Conservation (phyloP, 495 filamentous ascomycete genomes). For the Hypoxylon intermedium region DNA sequence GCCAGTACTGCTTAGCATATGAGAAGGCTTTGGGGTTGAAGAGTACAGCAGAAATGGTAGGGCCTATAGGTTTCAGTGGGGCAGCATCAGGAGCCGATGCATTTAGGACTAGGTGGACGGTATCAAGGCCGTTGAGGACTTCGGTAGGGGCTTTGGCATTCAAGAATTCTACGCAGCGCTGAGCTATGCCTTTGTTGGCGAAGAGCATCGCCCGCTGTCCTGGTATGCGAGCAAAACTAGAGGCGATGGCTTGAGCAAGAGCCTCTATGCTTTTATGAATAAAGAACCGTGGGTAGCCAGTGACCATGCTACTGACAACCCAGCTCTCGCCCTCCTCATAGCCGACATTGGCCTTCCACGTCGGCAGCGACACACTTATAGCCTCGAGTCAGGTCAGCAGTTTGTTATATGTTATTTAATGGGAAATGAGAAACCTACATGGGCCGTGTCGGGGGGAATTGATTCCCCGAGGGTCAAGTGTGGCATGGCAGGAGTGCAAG, state of each 20-base stretch:
- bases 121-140: conserved; percentile 59
- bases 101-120: conserved; percentile 70
- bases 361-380: conserved; percentile 93
- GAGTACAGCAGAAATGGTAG: conserved; percentile 71
- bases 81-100: too few relatives aligned
- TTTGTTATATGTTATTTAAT: conserved; percentile 8
- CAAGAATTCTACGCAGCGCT: conserved; percentile 76
- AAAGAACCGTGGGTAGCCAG: conserved; percentile 97
- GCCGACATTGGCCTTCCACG: conserved; percentile 87
- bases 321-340: conserved; percentile 93
- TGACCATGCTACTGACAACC: conserved; percentile 84
- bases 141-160: conserved; percentile 57
- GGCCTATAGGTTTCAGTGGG: conserved; percentile 55
- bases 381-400: conserved; percentile 71
- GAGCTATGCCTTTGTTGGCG: conserved; percentile 70
- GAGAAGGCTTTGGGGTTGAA: conserved; percentile 69
- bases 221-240: conserved; percentile 64
- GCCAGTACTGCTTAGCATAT: conserved; percentile 90
- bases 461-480: too few relatives aligned
- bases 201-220: conserved; percentile 80
- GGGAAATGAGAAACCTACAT: conserved; percentile 55
- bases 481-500: too few relatives aligned
- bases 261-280: conserved; percentile 82
- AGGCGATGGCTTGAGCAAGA: conserved; percentile 72
- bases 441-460: conserved; percentile 66